Evolutionary conservation across 2,329 filamentous ascomycete species (phyloP), one percentile per base, ranked within the genome.

Genomic region (Cordyceps fumosorosea): DNA sequence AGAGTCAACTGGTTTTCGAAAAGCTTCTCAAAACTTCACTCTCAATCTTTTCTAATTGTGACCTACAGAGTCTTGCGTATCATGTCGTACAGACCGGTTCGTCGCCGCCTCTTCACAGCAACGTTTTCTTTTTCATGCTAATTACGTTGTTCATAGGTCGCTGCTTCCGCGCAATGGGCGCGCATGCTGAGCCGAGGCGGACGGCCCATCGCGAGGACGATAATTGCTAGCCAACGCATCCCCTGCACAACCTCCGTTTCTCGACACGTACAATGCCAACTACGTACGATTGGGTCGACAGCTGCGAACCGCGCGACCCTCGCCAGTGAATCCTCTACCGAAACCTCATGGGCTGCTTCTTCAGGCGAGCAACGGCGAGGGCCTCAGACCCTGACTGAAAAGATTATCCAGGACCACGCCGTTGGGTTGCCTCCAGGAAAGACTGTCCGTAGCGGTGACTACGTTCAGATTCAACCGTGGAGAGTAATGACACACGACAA

Each of bases 401-500:
- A 96, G 80, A 96, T 97, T 63, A 88, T 96, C 0, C 93, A 97
- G 73, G 77, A 82, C 18, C 88, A 96, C 74, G 83, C 91, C 0
- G 81, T 92, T n/a, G 90, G 87, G 11, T 82, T 96, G 1, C 76
- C 89, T 1, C 74, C 84, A 12, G 90, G 86, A 64, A 96, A 96
- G 77, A 79, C 82, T 62, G 89, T 96, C 69, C 83, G 82, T 69
- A 80, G 84, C 5, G 92, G 93, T 70, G 92, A 96, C 81, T 97
- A 95, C 78, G 86, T 97, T 63, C 89, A 84, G 0, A 80, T 96
- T 26, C 34, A 32, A n/a, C 90, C 90, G 1, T 81, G 88, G 65
- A 81, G 83, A 63, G 90, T 87, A 76, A 93, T 96, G 89, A 92
- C 90, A 0, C 93, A 96, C 76, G 89, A 95, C 73, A 96, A 95